Evolutionary conservation across 192 early-diverging fungal genomes (phyloP).

Genomic region (Coemansia sp.): DNA sequence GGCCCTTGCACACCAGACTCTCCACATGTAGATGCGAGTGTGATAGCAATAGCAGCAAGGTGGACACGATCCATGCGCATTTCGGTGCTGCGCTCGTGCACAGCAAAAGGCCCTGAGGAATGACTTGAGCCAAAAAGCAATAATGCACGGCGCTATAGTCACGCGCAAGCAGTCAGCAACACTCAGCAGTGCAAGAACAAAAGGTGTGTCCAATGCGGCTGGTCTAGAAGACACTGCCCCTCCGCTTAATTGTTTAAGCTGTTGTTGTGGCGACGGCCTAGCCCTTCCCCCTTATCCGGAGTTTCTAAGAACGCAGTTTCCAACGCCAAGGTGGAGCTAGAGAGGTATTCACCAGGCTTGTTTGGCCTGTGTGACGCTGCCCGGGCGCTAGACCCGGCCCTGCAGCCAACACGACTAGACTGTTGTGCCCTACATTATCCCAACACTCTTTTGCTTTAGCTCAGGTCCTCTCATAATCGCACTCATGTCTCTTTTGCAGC

Average conservation of each 20-base stretch:
- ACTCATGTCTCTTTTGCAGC: constrained; percentile 4
- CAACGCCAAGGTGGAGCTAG: too few relatives aligned
- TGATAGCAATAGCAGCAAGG: neutral
- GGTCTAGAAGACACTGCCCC: neutral
- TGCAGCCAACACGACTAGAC: neutral
- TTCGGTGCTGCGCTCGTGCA: neutral
- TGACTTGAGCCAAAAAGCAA: neutral
- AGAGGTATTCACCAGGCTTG: neutral
- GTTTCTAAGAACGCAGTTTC: too few relatives aligned
- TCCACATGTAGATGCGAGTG: neutral
- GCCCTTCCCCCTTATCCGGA: neutral
- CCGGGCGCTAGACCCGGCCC: neutral
- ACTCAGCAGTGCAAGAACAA: neutral
- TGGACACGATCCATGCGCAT: neutral
- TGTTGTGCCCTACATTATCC: neutral
- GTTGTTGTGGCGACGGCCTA: neutral
- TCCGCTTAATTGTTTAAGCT: neutral
- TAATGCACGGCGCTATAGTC: neutral
- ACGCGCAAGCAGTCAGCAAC: constrained; percentile 7
- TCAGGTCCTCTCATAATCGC: neutral
- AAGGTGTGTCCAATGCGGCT: neutral
- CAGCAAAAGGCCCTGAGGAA: neutral
- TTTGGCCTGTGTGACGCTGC: neutral
- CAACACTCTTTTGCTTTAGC: neutral
- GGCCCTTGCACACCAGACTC: neutral